Percentiles rank a stretch among this genome's conserved stretches.
phyloP scores from a whole-genome alignment of 164 flowering plant species.

The Taxillus chinensis region DNA sequence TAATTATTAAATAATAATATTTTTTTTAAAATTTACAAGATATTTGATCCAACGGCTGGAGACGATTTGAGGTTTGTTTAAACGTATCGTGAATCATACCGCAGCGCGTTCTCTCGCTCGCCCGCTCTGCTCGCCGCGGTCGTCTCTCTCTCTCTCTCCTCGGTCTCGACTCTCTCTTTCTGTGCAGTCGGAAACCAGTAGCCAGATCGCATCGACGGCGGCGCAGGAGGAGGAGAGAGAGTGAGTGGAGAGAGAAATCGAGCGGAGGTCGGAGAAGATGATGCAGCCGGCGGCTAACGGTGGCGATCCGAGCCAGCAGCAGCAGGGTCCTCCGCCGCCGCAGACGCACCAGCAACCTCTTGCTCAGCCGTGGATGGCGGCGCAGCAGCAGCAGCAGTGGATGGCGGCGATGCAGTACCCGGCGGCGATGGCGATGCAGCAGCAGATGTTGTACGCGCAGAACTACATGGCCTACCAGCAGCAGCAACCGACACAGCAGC shows the following conservation, averaged over 20 bases:
- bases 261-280: background rate
- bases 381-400: slow-evolving; percentile 32
- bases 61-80: no score
- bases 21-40: no score
- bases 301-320: slow-evolving; percentile 17
- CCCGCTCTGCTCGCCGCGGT: background rate
- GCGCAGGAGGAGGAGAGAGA: no score
- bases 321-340: slow-evolving; percentile 11
- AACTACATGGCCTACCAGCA: slow-evolving; percentile 28
- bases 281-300: slow-evolving; percentile 28
- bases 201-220: background rate
- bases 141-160: slow-evolving; percentile 4
- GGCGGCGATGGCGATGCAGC: slow-evolving; percentile 55
- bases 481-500: slow-evolving; percentile 13
- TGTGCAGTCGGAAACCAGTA: background rate
- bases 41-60: background rate
- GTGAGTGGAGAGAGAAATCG: slow-evolving; percentile 3
- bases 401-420: slow-evolving; percentile 38
- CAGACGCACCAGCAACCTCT: slow-evolving; percentile 24
- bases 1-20: no score
- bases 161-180: background rate
- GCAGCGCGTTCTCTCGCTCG: background rate
- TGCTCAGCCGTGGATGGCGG: slow-evolving; percentile 14
- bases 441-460: slow-evolving; percentile 47
- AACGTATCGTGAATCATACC: background rate